Conservation (phyloP, 2,329 filamentous ascomycete genomes). For the Domatiomyces globalis region DNA sequence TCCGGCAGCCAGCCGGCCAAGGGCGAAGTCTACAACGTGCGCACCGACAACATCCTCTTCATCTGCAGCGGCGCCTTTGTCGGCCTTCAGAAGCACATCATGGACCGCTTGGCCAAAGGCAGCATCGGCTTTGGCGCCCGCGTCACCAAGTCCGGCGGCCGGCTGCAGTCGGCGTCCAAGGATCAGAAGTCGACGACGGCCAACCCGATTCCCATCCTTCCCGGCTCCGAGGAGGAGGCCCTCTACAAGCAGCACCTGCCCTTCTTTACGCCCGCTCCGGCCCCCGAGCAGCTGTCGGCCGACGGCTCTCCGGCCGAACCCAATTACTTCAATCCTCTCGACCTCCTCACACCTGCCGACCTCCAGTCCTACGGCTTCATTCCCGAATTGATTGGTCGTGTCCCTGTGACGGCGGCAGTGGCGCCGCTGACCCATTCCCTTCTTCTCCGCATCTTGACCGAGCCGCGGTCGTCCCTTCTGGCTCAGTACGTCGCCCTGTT, state of each 20-base stretch:
- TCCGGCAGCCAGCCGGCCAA: constrained; percentile 30
- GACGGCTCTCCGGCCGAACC: constrained; percentile 23
- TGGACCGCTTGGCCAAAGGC: constrained; percentile 72
- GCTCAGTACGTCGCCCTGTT: constrained; percentile 84
- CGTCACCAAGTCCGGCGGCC: constrained; percentile 41
- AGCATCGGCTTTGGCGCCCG: constrained; percentile 86
- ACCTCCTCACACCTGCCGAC: constrained; percentile 60
- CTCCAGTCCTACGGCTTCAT: constrained; percentile 82
- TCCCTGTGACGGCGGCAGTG: constrained; percentile 79
- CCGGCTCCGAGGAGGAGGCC: constrained; percentile 52
- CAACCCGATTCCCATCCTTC: constrained; percentile 36
- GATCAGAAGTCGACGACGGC: constrained; percentile 19
- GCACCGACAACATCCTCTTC: constrained; percentile 93
- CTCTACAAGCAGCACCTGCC: constrained; percentile 45
- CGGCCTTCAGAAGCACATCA: constrained; percentile 72
- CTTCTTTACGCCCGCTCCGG: constrained; percentile 39
- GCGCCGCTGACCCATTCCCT: constrained; percentile 54
- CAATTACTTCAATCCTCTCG: constrained; percentile 45
- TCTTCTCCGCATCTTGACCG: constrained; percentile 77
- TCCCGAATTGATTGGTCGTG: constrained; percentile 85
- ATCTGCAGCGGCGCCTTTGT: constrained; percentile 94
- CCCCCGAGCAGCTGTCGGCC: constrained; percentile 18
- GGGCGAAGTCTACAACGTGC: constrained; percentile 54
- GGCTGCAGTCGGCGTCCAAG: constrained; percentile 9
- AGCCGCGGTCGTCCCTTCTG: constrained; percentile 77